These are phyloP conservation scores for Pleurotus sapidus DNA, from an alignment of 768 basidiomycete genomes.

Conservation along the genomic window DNA sequence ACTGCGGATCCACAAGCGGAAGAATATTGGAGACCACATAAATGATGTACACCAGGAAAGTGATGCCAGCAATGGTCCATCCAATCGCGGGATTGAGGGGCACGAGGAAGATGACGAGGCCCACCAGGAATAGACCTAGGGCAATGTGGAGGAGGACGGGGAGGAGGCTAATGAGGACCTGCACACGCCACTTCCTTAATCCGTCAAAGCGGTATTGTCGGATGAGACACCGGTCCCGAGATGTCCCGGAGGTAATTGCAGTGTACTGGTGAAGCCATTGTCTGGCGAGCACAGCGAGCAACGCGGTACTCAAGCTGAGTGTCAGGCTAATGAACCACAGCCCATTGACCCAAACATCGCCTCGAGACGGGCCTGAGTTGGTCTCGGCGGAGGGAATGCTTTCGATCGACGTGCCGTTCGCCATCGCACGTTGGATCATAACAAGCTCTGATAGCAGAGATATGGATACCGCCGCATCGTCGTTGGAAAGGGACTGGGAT, in stretches of 20 bases:
- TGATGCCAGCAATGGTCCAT: not conserved
- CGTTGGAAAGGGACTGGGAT: conserved; percentile 5
- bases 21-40: not conserved
- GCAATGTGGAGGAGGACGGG: conserved; percentile 47
- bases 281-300: conserved; percentile 44
- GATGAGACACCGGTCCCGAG: conserved; percentile 32
- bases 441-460: not conserved
- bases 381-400: not conserved
- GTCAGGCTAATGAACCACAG: conserved; percentile 43
- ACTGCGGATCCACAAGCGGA: not conserved
- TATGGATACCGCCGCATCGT: not conserved
- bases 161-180: conserved; percentile 34
- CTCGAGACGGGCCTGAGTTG: conserved; percentile 7
- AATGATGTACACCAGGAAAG: not conserved
- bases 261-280: conserved; percentile 41
- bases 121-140: conserved; percentile 48
- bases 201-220: conserved; percentile 35
- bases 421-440: too few relatives aligned
- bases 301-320: conserved; percentile 38
- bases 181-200: conserved; percentile 34
- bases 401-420: not conserved
- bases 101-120: conserved; percentile 41
- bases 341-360: conserved; percentile 33
- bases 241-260: conserved; percentile 31
- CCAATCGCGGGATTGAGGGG: conserved; percentile 31